These are phyloP conservation scores for Solanum neorickii DNA, from an alignment of 257 asterid genomes.

Conservation along the genomic window DNA sequence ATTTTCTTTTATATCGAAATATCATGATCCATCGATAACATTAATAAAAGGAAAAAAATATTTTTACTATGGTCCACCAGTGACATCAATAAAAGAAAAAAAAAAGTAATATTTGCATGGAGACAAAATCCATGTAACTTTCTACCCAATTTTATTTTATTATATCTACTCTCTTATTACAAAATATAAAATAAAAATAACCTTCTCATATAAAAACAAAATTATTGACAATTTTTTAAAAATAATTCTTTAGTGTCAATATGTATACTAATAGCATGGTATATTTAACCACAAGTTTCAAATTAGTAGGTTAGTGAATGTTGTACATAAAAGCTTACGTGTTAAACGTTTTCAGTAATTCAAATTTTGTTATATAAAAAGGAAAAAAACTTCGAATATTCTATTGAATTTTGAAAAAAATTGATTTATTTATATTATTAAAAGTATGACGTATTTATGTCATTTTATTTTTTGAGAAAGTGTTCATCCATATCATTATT, in stretches of 20 bases:
- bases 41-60: too few species aligned
- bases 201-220: background rate
- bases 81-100: background rate
- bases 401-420: too few species aligned
- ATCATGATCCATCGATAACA: too few species aligned
- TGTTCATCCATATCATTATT: too few species aligned
- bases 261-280: background rate
- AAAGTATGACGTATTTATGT: too few species aligned
- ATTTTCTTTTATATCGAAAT: too few species aligned
- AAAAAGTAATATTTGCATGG: background rate
- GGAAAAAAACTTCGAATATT: too few species aligned
- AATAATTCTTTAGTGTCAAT: background rate
- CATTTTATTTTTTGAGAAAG: too few species aligned
- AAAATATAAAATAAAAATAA: background rate
- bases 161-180: background rate
- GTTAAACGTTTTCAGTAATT: background rate
- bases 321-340: background rate
- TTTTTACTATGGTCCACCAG: background rate
- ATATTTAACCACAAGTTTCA: background rate
- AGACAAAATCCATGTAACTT: background rate
- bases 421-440: too few species aligned
- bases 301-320: background rate
- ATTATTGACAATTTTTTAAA: background rate
- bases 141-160: background rate
- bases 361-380: too few species aligned